phyloP scores from a whole-genome alignment of 352 stramenopile species.

The Pythium coloratum region DNA sequence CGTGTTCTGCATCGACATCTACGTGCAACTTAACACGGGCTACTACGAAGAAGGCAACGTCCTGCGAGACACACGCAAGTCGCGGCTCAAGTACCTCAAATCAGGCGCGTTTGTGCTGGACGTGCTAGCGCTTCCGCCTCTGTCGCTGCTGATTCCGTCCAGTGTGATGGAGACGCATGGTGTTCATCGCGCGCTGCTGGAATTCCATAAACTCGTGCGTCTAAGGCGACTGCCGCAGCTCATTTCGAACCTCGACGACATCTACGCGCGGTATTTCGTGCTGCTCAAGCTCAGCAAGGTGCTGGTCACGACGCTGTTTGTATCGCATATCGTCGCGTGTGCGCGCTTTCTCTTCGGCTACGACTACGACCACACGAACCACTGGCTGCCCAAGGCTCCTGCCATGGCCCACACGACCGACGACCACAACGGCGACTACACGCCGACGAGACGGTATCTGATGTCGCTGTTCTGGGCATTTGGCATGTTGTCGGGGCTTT shows the following conservation, averaged over 20 bases:
- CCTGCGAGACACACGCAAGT: constrained; percentile 55
- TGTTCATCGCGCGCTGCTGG: constrained; percentile 27
- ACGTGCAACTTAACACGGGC: constrained; percentile 70
- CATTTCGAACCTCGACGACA: constrained; percentile 59
- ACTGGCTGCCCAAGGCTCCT: constrained; percentile 45
- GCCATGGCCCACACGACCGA: background rate
- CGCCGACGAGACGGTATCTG: constrained; percentile 36
- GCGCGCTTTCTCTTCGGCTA: constrained; percentile 50
- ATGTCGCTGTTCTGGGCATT: constrained; percentile 72
- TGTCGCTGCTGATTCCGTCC: constrained; percentile 40
- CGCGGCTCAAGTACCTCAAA: constrained; percentile 58
- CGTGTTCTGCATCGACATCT: constrained; percentile 62
- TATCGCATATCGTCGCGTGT: constrained; percentile 61
- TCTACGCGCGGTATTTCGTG: constrained; percentile 65
- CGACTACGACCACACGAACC: constrained; percentile 38
- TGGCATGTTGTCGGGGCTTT: constrained; percentile 51
- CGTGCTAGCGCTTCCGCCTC: constrained; percentile 43
- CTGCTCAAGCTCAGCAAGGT: constrained; percentile 61
- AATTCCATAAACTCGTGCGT: constrained; percentile 60
- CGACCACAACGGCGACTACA: constrained; percentile 17
- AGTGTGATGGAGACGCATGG: constrained; percentile 1
- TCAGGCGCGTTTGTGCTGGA: constrained; percentile 56
- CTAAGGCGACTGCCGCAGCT: constrained; percentile 47
- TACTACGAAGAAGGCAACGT: constrained; percentile 76
- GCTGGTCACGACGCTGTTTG: constrained; percentile 43